phyloP scores from a whole-genome alignment of 2,329 filamentous ascomycete genomes.

The Daldinia sp. region DNA sequence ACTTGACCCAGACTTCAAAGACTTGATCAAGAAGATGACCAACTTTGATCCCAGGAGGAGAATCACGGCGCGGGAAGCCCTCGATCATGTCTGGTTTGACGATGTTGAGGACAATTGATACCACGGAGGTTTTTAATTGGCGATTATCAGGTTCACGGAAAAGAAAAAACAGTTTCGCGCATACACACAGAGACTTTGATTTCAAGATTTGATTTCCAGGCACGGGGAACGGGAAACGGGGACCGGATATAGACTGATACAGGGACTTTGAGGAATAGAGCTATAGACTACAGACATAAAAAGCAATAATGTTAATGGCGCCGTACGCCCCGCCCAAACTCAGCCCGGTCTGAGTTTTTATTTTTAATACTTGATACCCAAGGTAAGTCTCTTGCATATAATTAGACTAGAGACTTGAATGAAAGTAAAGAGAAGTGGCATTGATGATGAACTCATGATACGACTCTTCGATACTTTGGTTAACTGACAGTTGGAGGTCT shows the following conservation, averaged over 20 bases:
- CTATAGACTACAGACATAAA: constrained; percentile 19
- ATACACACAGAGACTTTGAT: not conserved
- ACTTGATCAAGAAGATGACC: constrained; percentile 51
- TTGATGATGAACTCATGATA: not conserved
- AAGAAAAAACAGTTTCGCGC: not conserved
- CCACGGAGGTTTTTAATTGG: not conserved
- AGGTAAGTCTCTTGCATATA: not conserved
- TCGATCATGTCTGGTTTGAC: constrained; percentile 47
- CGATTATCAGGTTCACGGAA: constrained; percentile 9
- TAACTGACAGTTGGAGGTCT: not conserved
- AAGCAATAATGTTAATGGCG: constrained; percentile 33
- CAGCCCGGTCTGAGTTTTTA: not conserved
- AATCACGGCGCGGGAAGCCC: constrained; percentile 51
- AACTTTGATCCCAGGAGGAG: constrained; percentile 52
- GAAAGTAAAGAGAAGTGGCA: not conserved
- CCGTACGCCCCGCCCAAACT: constrained; percentile 1
- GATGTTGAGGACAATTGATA: constrained; percentile 32
- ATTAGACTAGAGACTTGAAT: not conserved
- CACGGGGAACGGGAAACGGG: constrained; percentile 5
- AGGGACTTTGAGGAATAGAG: constrained; percentile 18
- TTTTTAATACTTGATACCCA: not conserved
- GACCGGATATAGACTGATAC: constrained; percentile 28
- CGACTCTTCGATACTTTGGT: not conserved
- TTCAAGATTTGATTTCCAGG: constrained; percentile 19
- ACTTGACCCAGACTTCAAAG: constrained; percentile 51